Percentiles rank a stretch among this genome's conserved stretches.
Evolutionary conservation across 306 rosid genomes (phyloP).

Genomic region (Hylodesmum podocarpum): DNA sequence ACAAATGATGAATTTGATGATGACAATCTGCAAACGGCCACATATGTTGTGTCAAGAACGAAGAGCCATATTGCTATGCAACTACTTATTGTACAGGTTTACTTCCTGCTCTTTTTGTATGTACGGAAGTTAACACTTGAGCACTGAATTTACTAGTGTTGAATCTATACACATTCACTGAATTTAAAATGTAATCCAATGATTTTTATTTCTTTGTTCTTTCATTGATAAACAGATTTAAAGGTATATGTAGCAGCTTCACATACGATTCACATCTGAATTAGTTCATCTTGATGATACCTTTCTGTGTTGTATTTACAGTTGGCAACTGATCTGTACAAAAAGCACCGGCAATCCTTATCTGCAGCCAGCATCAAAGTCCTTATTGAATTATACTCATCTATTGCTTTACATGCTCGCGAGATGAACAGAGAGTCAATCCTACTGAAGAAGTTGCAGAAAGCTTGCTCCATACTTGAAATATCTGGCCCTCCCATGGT

Average conservation of each 20-base stretch:
- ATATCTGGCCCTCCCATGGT: conserved; percentile 89
- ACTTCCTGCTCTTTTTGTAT: conserved; percentile 31
- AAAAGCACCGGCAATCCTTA: conserved; percentile 52
- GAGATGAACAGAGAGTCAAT: conserved; percentile 60
- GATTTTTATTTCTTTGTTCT: background rate
- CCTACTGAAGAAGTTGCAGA: conserved; percentile 78
- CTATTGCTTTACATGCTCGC: conserved; percentile 75
- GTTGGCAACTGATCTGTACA: conserved; percentile 74
- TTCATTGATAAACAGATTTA: background rate
- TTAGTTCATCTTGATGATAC: conserved; percentile 26
- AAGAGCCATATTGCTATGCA: conserved; percentile 89
- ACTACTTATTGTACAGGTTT: conserved; percentile 88
- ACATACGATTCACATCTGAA: conserved; percentile 1
- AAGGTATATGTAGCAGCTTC: background rate
- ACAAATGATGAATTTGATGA: conserved; percentile 77
- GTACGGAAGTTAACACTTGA: background rate
- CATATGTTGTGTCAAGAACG: conserved; percentile 77
- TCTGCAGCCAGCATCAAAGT: conserved; percentile 56
- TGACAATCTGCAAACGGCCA: conserved; percentile 79
- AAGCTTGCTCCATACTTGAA: conserved; percentile 86
- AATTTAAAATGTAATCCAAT: background rate
- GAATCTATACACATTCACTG: background rate
- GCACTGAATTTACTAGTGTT: background rate
- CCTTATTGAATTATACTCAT: conserved; percentile 68
- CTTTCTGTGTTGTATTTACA: conserved; percentile 32